A percentile compares a stretch with the other conserved stretches of the same genome.
Conservation (phyloP, 805 yeast species). For the Yarrowia phangngaensis region DNA sequence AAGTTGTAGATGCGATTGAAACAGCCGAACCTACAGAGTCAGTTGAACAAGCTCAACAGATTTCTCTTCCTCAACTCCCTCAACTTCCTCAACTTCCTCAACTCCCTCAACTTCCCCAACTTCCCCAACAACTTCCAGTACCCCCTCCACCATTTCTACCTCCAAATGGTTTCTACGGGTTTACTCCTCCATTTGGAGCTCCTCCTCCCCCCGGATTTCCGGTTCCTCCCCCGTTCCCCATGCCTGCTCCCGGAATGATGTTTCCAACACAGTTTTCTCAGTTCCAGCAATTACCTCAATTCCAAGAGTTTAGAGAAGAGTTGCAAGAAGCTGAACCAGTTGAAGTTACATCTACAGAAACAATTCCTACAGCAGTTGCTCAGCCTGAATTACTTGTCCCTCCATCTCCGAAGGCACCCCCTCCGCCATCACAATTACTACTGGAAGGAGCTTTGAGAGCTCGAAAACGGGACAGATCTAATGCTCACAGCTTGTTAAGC, state of each 20-base stretch:
- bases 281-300: conserved; percentile 17
- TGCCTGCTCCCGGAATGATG: conserved; percentile 1
- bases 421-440: conserved; percentile 28
- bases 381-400: conserved; percentile 9
- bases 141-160: conserved; percentile 24
- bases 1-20: conserved; percentile 32
- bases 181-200: conserved; percentile 20
- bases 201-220: conserved; percentile 19
- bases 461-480: conserved; percentile 10
- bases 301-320: conserved; percentile 20
- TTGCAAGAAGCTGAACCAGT: conserved; percentile 8
- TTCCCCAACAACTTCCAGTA: conserved; percentile 19
- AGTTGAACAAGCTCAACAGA: conserved; percentile 14
- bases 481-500: conserved; percentile 10
- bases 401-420: conserved; percentile 25
- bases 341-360: not conserved
- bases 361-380: conserved; percentile 6
- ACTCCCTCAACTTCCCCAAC: conserved; percentile 1
- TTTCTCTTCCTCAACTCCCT: conserved; percentile 12
- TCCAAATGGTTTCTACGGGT: conserved; percentile 8
- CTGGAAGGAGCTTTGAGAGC: conserved; percentile 12
- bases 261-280: conserved; percentile 22
- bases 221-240: conserved; percentile 23
- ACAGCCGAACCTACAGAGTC: conserved; percentile 32
- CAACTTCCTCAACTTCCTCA: conserved; percentile 24